phyloP scores from a whole-genome alignment of 108 stramenopile species.

The Aurantiochytrium sp. region DNA sequence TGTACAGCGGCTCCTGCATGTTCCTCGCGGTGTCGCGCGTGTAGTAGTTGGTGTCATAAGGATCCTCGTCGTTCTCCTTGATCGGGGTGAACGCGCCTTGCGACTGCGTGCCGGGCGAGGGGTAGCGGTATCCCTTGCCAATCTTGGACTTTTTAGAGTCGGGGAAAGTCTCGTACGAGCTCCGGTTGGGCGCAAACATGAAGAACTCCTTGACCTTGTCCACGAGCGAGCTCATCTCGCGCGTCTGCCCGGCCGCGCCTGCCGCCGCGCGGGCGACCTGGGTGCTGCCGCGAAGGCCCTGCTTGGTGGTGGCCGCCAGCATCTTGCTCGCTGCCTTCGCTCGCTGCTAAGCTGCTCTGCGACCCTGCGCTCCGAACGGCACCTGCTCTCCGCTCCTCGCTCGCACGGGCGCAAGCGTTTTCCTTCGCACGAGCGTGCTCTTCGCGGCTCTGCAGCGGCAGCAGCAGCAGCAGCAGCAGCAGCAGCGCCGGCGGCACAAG shows the following conservation, averaged over 20 bases:
- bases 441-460: no score
- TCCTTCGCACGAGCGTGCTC: no score
- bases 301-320: no score
- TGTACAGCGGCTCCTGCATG: background rate
- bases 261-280: no score
- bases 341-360: no score
- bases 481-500: no score
- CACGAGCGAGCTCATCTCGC: background rate
- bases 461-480: no score
- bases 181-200: background rate
- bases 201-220: conserved; percentile 5
- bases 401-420: no score
- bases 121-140: background rate
- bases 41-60: background rate
- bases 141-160: background rate
- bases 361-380: no score
- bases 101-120: background rate
- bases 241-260: background rate
- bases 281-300: no score
- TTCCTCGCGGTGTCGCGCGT: background rate
- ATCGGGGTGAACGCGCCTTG: background rate
- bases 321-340: no score
- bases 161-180: background rate
- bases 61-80: background rate
- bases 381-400: no score